Evolutionary conservation across 805 yeast species (phyloP), one percentile per base, ranked within the genome.

Genomic region (Phaffomyces opuntiae): DNA sequence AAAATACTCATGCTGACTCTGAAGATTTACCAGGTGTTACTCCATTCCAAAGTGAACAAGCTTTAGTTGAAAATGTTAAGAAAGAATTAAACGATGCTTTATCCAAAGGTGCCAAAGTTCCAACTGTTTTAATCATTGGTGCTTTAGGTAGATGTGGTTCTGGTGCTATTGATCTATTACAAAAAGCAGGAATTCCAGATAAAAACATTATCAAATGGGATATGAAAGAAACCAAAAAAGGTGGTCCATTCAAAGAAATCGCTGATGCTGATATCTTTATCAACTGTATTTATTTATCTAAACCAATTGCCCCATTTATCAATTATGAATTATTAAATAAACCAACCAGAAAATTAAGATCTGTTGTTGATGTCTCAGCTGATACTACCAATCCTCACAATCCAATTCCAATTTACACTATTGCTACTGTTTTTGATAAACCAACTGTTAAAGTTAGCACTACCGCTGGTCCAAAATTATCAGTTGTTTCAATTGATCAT

Each of bases 91-190:
- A 69, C 19, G 66, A 63, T 25, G 95, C 91, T 24, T 72, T 70
- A 29, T 74, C 75, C 55, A 79, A 69, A 45, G 80, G 81, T 43
- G 84, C 82, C 29, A 75, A 70, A 56, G 73, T 70, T 57, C 99
- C 98, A 53, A 83, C 74, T 33, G 87, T 84, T 32, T 73, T 93
- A 53, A 83, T 93, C 47, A 93, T 93, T 63, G 99, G 99, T 63
- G 99, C 99, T 26, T 75, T 90, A 49, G 99, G 99, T 53, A 85
- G 99, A 74, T 93, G 98, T 71, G 99, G 99, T 45, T 81, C 95
- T 12, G 99, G 99, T 64, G 98, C 99, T 32, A 73, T 88, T 56
- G 95, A 86, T 53, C 73, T 90, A 46, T 78, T 87, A 68, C 75
- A 73, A 50, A 84, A 84, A 69, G 83, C 76, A 46, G 99, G 99